phyloP scores from a whole-genome alignment of 1,139 yeast species.

The Spathaspora sp. region DNA sequence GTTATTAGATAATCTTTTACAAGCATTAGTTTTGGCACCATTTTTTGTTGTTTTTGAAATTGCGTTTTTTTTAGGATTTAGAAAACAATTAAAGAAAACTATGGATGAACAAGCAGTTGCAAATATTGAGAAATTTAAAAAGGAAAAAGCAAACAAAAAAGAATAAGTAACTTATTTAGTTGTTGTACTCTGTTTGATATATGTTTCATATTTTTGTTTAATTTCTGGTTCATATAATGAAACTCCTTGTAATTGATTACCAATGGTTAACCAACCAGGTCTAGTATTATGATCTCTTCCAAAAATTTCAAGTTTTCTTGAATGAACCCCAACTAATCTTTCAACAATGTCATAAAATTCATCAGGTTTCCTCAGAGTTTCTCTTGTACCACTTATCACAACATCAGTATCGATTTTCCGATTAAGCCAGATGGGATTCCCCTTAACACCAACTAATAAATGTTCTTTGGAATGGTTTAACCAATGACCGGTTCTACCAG shows the following conservation, averaged over 20 bases:
- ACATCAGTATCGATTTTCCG: slow-evolving; percentile 69
- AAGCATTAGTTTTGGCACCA: slow-evolving; percentile 89
- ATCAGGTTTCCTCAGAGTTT: slow-evolving; percentile 89
- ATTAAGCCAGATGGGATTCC: slow-evolving; percentile 73
- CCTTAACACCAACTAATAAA: slow-evolving; percentile 79
- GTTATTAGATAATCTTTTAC: slow-evolving; percentile 73
- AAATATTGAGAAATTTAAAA: slow-evolving; percentile 25
- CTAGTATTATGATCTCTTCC: slow-evolving; percentile 85
- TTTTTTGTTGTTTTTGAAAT: slow-evolving; percentile 82
- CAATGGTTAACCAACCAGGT: slow-evolving; percentile 91
- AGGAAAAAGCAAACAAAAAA: slow-evolving; percentile 7
- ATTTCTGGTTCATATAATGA: slow-evolving; percentile 62
- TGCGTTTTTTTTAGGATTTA: slow-evolving; percentile 64
- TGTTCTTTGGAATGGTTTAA: slow-evolving; percentile 93
- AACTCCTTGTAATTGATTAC: slow-evolving; percentile 72
- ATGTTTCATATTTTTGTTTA: slow-evolving; percentile 30
- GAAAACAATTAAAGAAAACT: slow-evolving; percentile 49
- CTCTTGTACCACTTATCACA: slow-evolving; percentile 80
- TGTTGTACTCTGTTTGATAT: slow-evolving; percentile 10
- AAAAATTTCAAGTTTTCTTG: slow-evolving; percentile 82
- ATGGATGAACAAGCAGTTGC: slow-evolving; percentile 56
- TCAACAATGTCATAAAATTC: slow-evolving; percentile 86
- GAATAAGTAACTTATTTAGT: slow-evolving; percentile 4
- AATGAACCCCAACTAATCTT: slow-evolving; percentile 70
- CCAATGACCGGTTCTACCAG: slow-evolving; percentile 98